phyloP scores from a whole-genome alignment of 2,329 filamentous ascomycete genomes.

The Gyromitra esculenta region DNA sequence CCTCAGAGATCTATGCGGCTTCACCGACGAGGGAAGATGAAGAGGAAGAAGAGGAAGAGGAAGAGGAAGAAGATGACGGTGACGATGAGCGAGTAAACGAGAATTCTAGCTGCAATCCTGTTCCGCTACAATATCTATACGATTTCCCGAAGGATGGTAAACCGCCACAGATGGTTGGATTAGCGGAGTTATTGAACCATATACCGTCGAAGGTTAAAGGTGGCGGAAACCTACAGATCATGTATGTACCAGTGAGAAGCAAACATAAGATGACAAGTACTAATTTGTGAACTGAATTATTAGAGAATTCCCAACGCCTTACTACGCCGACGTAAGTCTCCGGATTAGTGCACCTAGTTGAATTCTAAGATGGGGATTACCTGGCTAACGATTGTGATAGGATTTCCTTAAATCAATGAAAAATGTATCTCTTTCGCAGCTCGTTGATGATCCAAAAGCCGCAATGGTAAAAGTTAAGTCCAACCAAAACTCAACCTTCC shows the following conservation, averaged over 20 bases:
- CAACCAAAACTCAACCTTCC: background rate
- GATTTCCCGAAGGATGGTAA: background rate
- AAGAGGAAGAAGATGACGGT: background rate
- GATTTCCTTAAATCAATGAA: slow-evolving; percentile 25
- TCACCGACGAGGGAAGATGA: background rate
- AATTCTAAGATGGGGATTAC: background rate
- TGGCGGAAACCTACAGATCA: slow-evolving; percentile 13
- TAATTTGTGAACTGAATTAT: background rate
- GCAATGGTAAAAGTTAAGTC: slow-evolving; percentile 8
- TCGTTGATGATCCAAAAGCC: slow-evolving; percentile 11
- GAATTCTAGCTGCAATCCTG: background rate
- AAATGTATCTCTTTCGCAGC: background rate
- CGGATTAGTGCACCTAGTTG: background rate
- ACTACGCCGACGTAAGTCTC: slow-evolving; percentile 31
- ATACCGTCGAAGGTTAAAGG: background rate
- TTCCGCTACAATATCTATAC: slow-evolving; percentile 37
- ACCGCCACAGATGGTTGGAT: slow-evolving; percentile 6
- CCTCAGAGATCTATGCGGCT: background rate
- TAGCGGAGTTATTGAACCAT: background rate
- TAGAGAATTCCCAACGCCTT: slow-evolving; percentile 41
- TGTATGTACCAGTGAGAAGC: slow-evolving; percentile 7
- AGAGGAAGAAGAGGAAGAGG: background rate
- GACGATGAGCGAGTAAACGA: background rate
- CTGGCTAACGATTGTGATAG: background rate
- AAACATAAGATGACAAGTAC: no score